These are phyloP conservation scores for Miscanthus lutarioriparius DNA, from an alignment of 176 grass and related monocot species.

Conservation along the genomic window DNA sequence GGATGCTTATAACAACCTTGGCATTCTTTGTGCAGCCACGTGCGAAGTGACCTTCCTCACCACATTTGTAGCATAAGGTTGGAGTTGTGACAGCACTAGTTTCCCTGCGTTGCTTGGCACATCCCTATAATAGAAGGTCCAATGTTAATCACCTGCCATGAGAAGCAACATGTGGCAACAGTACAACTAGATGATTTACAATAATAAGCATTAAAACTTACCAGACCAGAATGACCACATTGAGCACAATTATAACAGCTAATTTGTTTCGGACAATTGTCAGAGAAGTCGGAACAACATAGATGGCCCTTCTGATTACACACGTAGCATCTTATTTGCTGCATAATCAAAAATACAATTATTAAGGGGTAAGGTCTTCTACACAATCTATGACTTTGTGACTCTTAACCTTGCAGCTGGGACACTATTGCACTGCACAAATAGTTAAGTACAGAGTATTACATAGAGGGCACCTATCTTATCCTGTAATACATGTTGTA, in stretches of 20 bases:
- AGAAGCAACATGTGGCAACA: slow-evolving; percentile 27
- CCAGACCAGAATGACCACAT: slow-evolving; percentile 76
- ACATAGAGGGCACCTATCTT: not conserved
- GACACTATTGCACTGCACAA: slow-evolving; percentile 22
- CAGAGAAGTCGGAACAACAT: slow-evolving; percentile 65
- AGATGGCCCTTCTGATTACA: slow-evolving; percentile 91
- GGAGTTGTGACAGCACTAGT: slow-evolving; percentile 33
- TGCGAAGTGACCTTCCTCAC: slow-evolving; percentile 79
- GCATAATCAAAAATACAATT: slow-evolving; percentile 40
- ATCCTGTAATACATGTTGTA: not conserved
- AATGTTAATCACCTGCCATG: slow-evolving; percentile 22
- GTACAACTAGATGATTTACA: not conserved
- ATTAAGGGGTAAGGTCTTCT: slow-evolving; percentile 25
- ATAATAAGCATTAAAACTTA: slow-evolving; percentile 46
- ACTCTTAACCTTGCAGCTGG: slow-evolving; percentile 11
- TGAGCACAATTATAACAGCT: slow-evolving; percentile 95
- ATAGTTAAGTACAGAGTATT: not conserved
- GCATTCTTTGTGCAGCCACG: slow-evolving; percentile 68
- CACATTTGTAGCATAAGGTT: slow-evolving; percentile 64
- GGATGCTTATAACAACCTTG: slow-evolving; percentile 50
- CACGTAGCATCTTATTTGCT: slow-evolving; percentile 91
- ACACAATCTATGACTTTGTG: not conserved
- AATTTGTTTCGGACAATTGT: slow-evolving; percentile 58
- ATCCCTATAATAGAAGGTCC: slow-evolving; percentile 64
- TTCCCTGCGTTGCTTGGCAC: slow-evolving; percentile 76